These are phyloP conservation scores for Ogataea trehaloabstinens DNA, from an alignment of 805 yeast species.

Conservation along the genomic window DNA sequence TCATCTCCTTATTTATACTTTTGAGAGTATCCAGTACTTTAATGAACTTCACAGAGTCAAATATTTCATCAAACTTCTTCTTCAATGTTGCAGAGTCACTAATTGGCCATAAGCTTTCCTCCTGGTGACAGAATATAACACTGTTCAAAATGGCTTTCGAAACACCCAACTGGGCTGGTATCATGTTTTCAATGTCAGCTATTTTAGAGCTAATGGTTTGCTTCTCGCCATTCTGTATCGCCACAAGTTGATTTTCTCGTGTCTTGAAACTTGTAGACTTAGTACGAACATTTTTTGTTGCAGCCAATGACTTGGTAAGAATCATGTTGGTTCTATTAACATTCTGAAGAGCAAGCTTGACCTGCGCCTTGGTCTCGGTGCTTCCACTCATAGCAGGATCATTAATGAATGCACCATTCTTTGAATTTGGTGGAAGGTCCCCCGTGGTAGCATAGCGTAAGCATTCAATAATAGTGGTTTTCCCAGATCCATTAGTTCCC, in stretches of 20 bases:
- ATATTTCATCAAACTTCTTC: constrained; percentile 93
- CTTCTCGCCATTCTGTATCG: constrained; percentile 62
- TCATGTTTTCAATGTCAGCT: constrained; percentile 76
- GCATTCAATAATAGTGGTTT: constrained; percentile 94
- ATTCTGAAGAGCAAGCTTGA: constrained; percentile 79
- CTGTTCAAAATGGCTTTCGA: constrained; percentile 84
- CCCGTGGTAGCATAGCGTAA: constrained; percentile 93
- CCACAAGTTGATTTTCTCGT: constrained; percentile 81
- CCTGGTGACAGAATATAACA: constrained; percentile 96
- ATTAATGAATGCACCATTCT: constrained; percentile 93
- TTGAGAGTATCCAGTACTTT: constrained; percentile 84
- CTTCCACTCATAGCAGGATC: constrained; percentile 84
- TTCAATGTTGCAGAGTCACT: constrained; percentile 87
- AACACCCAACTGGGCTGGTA: constrained; percentile 84
- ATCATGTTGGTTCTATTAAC: constrained; percentile 77
- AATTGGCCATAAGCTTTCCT: constrained; percentile 94
- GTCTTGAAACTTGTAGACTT: constrained; percentile 75
- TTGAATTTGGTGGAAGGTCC: constrained; percentile 90
- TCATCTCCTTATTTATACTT: constrained; percentile 70
- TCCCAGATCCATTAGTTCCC: constrained; percentile 95
- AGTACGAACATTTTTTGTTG: constrained; percentile 51
- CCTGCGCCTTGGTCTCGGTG: constrained; percentile 81
- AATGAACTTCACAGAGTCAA: constrained; percentile 91
- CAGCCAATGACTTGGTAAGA: constrained; percentile 80
- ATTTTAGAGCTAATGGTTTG: constrained; percentile 77